Percentiles rank a stretch among this genome's conserved stretches.
These are phyloP conservation scores for Apophysomyces ossiformis DNA, from an alignment of 371 early-diverging fungal species.

Conservation along the genomic window DNA sequence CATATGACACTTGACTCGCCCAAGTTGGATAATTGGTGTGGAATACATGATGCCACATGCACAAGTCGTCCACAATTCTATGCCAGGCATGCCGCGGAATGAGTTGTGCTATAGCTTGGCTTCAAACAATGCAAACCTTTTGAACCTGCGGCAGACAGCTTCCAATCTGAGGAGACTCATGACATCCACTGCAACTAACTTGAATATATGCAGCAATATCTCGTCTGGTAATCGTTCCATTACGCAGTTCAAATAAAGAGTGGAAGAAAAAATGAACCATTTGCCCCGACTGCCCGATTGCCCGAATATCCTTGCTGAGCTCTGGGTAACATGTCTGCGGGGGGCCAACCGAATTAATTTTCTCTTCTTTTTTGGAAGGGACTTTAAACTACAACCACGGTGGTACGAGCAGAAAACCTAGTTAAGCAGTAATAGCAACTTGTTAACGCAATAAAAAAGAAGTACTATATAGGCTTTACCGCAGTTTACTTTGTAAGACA, in stretches of 20 bases:
- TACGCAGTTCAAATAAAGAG: not conserved
- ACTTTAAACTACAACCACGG: not conserved
- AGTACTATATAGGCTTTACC: no score
- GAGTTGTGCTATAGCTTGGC: not conserved
- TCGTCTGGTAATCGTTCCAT: constrained; percentile 46
- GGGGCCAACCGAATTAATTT: no score
- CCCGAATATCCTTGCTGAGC: not conserved
- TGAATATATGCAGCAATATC: constrained; percentile 34
- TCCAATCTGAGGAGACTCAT: constrained; percentile 27
- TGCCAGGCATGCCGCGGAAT: not conserved
- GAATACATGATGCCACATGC: constrained; percentile 40
- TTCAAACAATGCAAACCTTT: constrained; percentile 19
- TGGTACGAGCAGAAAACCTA: not conserved
- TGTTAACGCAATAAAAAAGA: no score
- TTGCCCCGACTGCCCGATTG: not conserved
- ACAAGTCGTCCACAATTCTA: constrained; percentile 30
- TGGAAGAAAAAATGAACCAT: constrained; percentile 11
- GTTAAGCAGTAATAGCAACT: no score
- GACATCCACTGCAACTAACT: constrained; percentile 26
- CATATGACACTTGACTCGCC: constrained; percentile 31
- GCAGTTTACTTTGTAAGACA: no score
- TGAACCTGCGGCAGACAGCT: constrained; percentile 30
- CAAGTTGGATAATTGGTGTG: constrained; percentile 34
- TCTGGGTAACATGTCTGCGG: not conserved
- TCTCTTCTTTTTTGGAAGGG: no score